phyloP scores from a whole-genome alignment of 306 rosid genomes.

The Trichosanthes cucumerina region DNA sequence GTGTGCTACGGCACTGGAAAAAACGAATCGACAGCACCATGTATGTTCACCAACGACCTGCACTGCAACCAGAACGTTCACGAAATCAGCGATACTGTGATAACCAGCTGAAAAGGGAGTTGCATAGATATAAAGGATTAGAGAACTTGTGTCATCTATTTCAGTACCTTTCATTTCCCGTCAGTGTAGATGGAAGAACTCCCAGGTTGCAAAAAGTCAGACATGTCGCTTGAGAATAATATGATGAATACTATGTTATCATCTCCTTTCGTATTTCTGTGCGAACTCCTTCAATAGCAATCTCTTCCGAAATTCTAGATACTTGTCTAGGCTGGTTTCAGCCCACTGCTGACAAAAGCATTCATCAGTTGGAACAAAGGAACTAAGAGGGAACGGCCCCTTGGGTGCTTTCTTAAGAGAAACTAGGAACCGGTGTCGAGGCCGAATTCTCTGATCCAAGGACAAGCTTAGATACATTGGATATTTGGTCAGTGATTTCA shows the following conservation, averaged over 20 bases:
- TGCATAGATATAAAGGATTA: not conserved
- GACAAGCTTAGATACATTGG: conserved; percentile 94
- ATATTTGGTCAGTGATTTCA: conserved; percentile 79
- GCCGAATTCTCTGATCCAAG: conserved; percentile 94
- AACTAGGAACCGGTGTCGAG: conserved; percentile 90
- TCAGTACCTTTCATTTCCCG: not conserved
- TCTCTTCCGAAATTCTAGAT: conserved; percentile 73
- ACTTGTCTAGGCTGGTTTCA: conserved; percentile 75
- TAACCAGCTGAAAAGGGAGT: not conserved
- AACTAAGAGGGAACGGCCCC: conserved; percentile 92
- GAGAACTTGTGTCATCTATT: not conserved
- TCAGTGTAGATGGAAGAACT: not conserved
- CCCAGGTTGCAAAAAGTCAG: not conserved
- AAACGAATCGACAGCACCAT: not conserved
- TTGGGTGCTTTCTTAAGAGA: conserved; percentile 88
- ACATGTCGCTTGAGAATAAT: not conserved
- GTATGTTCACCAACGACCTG: not conserved
- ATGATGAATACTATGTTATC: conserved; percentile 15
- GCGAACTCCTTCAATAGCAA: conserved; percentile 64
- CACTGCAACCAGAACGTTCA: not conserved
- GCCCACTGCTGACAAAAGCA: conserved; percentile 92
- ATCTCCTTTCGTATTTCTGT: conserved; percentile 57
- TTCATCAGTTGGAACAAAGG: conserved; percentile 88
- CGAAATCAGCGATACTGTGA: not conserved
- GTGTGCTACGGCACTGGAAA: not conserved